phyloP scores from a whole-genome alignment of 2,329 filamentous ascomycete species.

The Zasmidium cellare region DNA sequence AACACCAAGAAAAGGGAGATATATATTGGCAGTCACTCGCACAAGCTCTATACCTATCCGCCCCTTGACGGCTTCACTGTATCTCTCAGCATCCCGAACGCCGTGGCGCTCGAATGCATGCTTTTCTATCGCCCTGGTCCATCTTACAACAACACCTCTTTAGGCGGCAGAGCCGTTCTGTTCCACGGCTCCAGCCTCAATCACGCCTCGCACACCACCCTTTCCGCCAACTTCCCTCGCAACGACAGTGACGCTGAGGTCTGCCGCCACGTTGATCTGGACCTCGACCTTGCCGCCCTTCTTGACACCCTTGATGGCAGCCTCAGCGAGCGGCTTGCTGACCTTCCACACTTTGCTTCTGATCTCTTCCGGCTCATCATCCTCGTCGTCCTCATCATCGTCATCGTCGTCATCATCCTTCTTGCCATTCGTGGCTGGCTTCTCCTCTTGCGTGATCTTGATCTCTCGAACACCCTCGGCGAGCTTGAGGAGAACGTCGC shows the following conservation, averaged over 20 bases:
- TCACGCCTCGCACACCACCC: conserved; percentile 71
- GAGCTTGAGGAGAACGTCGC: conserved; percentile 84
- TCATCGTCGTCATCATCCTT: conserved; percentile 60
- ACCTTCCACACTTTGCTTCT: conserved; percentile 93
- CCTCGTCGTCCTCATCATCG: conserved; percentile 56
- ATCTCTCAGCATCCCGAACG: background rate
- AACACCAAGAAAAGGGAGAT: background rate
- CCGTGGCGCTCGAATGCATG: background rate
- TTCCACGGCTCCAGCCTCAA: conserved; percentile 39
- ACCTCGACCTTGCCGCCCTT: conserved; percentile 90
- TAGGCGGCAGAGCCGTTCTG: conserved; percentile 20
- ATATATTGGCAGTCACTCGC: background rate
- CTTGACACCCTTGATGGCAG: conserved; percentile 78
- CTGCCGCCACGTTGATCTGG: conserved; percentile 80
- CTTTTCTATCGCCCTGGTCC: background rate
- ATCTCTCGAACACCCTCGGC: conserved; percentile 88
- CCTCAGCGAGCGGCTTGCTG: conserved; percentile 78
- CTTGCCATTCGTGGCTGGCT: conserved; percentile 60
- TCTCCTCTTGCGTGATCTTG: conserved; percentile 87
- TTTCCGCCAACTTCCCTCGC: conserved; percentile 84
- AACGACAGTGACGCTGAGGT: conserved; percentile 77
- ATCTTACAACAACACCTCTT: background rate
- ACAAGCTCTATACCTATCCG: background rate
- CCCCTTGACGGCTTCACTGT: background rate
- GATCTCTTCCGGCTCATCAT: conserved; percentile 84